A percentile compares a stretch with the other conserved stretches of the same genome.
phyloP scores from a whole-genome alignment of 1,139 yeast species.

The Eremothecium coryli region DNA sequence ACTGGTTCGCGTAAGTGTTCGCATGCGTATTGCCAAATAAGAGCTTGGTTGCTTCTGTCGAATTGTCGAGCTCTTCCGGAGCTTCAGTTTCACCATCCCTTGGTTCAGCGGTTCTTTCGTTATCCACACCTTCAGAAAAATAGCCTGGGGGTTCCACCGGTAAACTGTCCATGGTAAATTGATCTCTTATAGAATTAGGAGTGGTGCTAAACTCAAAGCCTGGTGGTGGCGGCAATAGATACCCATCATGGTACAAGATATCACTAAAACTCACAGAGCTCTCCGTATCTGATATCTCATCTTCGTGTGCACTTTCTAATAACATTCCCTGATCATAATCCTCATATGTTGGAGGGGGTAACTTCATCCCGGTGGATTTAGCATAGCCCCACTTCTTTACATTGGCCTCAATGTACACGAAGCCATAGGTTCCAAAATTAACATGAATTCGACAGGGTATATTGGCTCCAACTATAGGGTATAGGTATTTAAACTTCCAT shows the following conservation, averaged over 20 bases:
- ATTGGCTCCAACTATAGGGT: constrained; percentile 83
- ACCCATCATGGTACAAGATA: constrained; percentile 19
- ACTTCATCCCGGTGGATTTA: constrained; percentile 55
- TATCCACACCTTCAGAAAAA: constrained; percentile 21
- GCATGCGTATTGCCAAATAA: constrained; percentile 7
- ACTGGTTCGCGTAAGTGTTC: constrained; percentile 23
- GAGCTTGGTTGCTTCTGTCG: not conserved
- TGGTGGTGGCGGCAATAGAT: constrained; percentile 30
- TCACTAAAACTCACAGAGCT: constrained; percentile 22
- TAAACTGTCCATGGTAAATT: constrained; percentile 28
- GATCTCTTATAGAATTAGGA: constrained; percentile 20
- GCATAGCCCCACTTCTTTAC: constrained; percentile 85
- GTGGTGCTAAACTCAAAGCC: constrained; percentile 30
- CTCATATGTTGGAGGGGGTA: constrained; percentile 68
- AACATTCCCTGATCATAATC: constrained; percentile 37
- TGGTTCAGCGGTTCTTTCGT: constrained; percentile 9
- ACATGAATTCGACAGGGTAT: constrained; percentile 68
- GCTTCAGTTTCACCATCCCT: not conserved
- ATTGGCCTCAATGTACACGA: constrained; percentile 91
- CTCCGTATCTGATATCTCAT: constrained; percentile 29
- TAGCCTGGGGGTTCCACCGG: constrained; percentile 34
- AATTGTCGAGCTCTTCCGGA: not conserved
- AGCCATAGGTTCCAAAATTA: constrained; percentile 85
- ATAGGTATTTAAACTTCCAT: constrained; percentile 67
- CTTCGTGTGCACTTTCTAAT: constrained; percentile 32